Evolutionary conservation across 2,329 filamentous ascomycete genomes (phyloP).

Genomic region (Monosporascus sp.): DNA sequence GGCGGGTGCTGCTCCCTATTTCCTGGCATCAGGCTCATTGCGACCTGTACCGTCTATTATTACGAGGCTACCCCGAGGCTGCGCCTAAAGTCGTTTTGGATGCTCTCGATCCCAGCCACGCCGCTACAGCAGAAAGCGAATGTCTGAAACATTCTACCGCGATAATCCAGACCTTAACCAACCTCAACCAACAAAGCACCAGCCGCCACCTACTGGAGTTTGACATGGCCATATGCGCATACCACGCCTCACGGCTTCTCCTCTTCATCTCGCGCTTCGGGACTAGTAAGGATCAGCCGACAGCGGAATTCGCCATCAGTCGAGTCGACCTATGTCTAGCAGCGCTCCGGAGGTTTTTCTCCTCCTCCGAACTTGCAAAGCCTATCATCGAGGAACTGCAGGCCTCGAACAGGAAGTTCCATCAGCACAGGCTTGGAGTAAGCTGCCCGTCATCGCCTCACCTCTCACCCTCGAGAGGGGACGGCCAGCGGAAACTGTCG

Average conservation of each 20-base stretch:
- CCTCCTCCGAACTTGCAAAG: slow-evolving; percentile 15
- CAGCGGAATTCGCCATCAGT: slow-evolving; percentile 18
- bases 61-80: slow-evolving; percentile 8
- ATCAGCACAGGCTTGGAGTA: not conserved
- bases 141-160: slow-evolving; percentile 4
- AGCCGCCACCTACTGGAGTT: slow-evolving; percentile 11
- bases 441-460: no score
- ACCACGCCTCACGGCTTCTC: slow-evolving; percentile 13
- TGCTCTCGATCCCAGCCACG: not conserved
- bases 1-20: slow-evolving; percentile 1
- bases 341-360: slow-evolving; percentile 18
- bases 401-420: slow-evolving; percentile 13
- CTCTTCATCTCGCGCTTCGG: slow-evolving; percentile 20
- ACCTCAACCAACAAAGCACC: slow-evolving; percentile 12
- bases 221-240: slow-evolving; percentile 17
- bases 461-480: slow-evolving; percentile 2
- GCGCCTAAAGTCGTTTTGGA: slow-evolving; percentile 2
- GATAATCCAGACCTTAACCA: slow-evolving; percentile 10
- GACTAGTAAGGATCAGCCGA: slow-evolving; percentile 5
- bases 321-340: slow-evolving; percentile 21
- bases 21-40: slow-evolving; percentile 8
- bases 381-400: slow-evolving; percentile 23
- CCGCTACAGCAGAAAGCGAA: not conserved
- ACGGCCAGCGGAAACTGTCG: slow-evolving; percentile 9
- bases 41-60: slow-evolving; percentile 7